These are phyloP conservation scores for Globisporangium nunn DNA, from an alignment of 352 stramenopile genomes.

Conservation along the genomic window DNA sequence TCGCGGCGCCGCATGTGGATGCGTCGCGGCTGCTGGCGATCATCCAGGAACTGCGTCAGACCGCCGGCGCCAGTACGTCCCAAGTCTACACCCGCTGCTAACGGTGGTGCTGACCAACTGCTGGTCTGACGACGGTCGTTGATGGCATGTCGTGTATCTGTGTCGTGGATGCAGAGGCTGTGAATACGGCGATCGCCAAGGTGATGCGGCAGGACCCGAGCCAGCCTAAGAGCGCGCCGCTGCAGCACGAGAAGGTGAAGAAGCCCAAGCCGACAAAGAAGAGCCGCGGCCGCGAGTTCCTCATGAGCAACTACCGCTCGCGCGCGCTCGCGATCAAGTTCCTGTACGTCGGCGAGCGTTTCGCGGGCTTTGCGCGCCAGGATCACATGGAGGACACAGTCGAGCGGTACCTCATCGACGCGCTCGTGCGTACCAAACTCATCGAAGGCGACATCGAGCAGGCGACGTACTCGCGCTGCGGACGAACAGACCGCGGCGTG, in stretches of 20 bases:
- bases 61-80: conserved; percentile 54
- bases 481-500: conserved; percentile 96
- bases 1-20: conserved; percentile 26
- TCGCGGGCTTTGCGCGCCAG: conserved; percentile 83
- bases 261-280: conserved; percentile 37
- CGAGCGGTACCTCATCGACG: conserved; percentile 91
- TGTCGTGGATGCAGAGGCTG: conserved; percentile 35
- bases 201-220: conserved; percentile 31
- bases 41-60: conserved; percentile 48
- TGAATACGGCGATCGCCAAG: conserved; percentile 65
- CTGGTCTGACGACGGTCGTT: background rate
- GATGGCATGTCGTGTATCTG: background rate
- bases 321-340: conserved; percentile 80
- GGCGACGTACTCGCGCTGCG: conserved; percentile 93
- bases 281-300: conserved; percentile 41
- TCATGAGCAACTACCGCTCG: conserved; percentile 71
- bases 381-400: conserved; percentile 90
- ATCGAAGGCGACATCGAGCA: conserved; percentile 73
- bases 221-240: conserved; percentile 1
- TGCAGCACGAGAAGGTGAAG: conserved; percentile 31
- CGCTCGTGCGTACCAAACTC: conserved; percentile 88
- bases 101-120: background rate
- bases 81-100: background rate
- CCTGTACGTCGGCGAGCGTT: conserved; percentile 83
- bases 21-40: conserved; percentile 55